phyloP scores from a whole-genome alignment of 2,329 filamentous ascomycete species.

The Penicillium carneum region DNA sequence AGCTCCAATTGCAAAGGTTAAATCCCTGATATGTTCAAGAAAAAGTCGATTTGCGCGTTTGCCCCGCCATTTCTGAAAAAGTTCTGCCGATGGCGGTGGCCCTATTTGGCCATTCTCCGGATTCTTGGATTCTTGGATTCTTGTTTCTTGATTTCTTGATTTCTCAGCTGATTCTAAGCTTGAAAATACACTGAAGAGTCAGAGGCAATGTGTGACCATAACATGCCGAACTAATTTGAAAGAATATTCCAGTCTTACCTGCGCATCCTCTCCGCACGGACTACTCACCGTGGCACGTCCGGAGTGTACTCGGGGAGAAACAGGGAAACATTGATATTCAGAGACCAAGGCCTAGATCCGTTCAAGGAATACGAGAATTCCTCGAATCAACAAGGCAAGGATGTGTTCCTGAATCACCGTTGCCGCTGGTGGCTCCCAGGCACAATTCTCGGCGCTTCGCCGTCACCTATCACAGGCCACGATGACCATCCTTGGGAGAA shows the following conservation, averaged over 20 bases:
- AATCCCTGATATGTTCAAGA: constrained; percentile 5
- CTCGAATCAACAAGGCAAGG: background rate
- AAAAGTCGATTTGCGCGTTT: constrained; percentile 15
- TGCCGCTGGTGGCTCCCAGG: constrained; percentile 23
- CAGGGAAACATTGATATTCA: background rate
- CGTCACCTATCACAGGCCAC: constrained; percentile 28
- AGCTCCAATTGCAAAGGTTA: constrained; percentile 11
- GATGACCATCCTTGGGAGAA: background rate
- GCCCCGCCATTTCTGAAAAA: constrained; percentile 41
- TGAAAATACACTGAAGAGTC: background rate
- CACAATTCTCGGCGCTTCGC: constrained; percentile 30
- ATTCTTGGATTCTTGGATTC: no score
- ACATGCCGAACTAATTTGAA: background rate
- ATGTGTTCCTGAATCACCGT: constrained; percentile 7
- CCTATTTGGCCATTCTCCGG: no score
- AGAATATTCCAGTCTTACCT: background rate
- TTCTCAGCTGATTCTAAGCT: no score
- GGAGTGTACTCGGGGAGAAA: constrained; percentile 6
- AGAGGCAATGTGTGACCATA: background rate
- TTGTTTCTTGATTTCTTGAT: no score
- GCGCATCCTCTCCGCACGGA: background rate
- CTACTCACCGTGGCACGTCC: background rate
- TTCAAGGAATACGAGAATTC: constrained; percentile 10
- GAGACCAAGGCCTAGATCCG: constrained; percentile 3
- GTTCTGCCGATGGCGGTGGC: constrained; percentile 38